phyloP scores from a whole-genome alignment of 140 eudicot species.

The Senecio squalidus region DNA sequence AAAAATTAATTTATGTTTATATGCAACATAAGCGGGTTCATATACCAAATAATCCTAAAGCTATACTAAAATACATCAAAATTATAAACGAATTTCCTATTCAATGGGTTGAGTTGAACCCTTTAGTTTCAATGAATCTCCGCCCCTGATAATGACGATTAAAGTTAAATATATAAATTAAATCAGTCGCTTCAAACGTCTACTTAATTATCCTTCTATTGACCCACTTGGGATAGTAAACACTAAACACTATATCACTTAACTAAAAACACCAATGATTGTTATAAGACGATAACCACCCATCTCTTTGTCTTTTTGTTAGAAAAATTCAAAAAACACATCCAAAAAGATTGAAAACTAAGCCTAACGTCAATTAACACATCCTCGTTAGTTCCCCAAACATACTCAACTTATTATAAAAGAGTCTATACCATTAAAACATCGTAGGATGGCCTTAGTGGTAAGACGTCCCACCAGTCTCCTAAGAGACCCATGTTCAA shows the following conservation, averaged over 20 bases:
- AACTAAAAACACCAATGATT: slow-evolving; percentile 5
- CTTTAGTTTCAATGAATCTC: no score
- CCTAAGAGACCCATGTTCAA: no score
- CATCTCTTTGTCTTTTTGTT: no score
- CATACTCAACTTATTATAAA: neutral
- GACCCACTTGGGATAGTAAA: neutral
- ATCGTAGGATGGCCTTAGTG: neutral
- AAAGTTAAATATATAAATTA: neutral
- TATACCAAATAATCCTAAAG: no score
- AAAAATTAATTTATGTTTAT: no score
- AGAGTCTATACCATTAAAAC: neutral
- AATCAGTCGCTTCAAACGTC: neutral
- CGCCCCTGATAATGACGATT: no score
- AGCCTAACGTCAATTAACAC: slow-evolving; percentile 1
- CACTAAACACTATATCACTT: slow-evolving; percentile 2
- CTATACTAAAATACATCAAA: no score
- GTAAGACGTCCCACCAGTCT: neutral
- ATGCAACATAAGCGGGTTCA: no score
- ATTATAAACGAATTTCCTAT: no score
- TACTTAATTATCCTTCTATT: neutral
- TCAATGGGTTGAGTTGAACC: no score
- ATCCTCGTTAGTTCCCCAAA: neutral
- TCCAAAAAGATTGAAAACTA: neutral
- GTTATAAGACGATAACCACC: neutral
- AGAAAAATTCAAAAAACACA: neutral